Base-by-base conservation (phyloP, 495 filamentous ascomycete genomes). In the Hypoxylon cercidicola region DNA sequence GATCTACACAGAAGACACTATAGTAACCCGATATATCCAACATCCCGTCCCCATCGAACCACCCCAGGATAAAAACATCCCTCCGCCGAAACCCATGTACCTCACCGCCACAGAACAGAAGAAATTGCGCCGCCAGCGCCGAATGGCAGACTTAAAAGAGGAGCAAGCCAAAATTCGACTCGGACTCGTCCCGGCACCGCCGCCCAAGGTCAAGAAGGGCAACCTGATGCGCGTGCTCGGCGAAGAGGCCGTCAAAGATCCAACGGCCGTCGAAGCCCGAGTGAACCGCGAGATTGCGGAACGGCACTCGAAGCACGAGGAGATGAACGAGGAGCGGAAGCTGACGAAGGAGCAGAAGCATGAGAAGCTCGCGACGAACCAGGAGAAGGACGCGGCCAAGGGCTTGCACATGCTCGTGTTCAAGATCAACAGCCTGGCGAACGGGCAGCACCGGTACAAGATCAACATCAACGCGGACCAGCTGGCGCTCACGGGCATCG, bases 221-320 rank as follows among this genome's bases (percentile, higher is more conserved):
- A 99, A 99, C 72, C 82, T 99, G 54, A 97, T 99, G 95, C 89
- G 93, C 45, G 95, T 99, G 3, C 80, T 98, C n/a, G 95, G 95
- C 41, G 92, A 98, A 71, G 90, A 97, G 74, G 95, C 95, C 2
- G 93, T 99, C 66, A 96, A 96, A 69, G 95, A 99, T 73, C 95
- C 95, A 9, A 99, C 95, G 1, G 95, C 95, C 16, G 93, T 98
- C 28, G 95, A 99, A 77, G 93, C 95, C 34, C 87, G 92, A 21
- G 95, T 99, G 34, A 96, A 91, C 76, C 81, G 86, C 19, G 92
- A 98, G 68, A 97, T 99, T 44, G 89, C 88, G 40, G 93, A 94
- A 23, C 92, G 95, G 32, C 84, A 87, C 41, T 79, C 88, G 46
- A 82, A 88, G 55, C 95, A 99, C 75, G 81, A 92, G 62, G 68